A percentile compares a stretch with the other conserved stretches of the same genome.
These are phyloP conservation scores for Prunus kanzakura DNA, from an alignment of 306 rosid species.

Conservation along the genomic window DNA sequence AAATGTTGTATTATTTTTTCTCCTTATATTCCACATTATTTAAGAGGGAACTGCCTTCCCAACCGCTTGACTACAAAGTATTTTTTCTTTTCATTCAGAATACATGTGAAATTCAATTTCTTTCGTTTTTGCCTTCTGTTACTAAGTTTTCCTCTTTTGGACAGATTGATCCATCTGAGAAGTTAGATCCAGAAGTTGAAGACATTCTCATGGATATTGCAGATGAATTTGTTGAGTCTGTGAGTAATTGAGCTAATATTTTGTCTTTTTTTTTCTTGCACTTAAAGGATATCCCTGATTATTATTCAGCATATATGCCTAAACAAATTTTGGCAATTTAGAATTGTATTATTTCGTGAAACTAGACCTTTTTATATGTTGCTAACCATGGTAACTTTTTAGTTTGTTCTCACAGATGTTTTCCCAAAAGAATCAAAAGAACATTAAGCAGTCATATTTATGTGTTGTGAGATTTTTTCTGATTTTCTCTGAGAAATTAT, in stretches of 20 bases:
- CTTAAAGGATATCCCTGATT: background rate
- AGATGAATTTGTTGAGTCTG: constrained; percentile 91
- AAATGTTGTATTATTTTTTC: background rate
- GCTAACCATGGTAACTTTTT: background rate
- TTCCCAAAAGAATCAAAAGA: background rate
- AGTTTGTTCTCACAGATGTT: background rate
- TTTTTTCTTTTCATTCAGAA: constrained; percentile 5
- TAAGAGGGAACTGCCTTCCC: background rate
- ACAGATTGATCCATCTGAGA: constrained; percentile 85
- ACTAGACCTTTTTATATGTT: background rate
- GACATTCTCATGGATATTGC: constrained; percentile 87
- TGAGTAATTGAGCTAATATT: constrained; percentile 42
- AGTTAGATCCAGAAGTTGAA: constrained; percentile 85
- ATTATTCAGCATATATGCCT: background rate
- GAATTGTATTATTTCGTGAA: background rate
- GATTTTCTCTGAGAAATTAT: background rate
- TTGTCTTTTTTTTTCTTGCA: background rate
- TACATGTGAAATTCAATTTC: background rate
- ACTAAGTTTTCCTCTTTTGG: constrained; percentile 25
- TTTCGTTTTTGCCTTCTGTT: background rate
- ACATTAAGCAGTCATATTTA: background rate
- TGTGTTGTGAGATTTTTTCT: background rate
- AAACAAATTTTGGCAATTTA: background rate
- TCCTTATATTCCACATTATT: background rate
- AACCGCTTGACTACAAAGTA: background rate